A percentile compares a stretch with the other conserved stretches of the same genome.
These are phyloP conservation scores for Monascus purpureus DNA, from an alignment of 495 filamentous ascomycete species.

Conservation along the genomic window DNA sequence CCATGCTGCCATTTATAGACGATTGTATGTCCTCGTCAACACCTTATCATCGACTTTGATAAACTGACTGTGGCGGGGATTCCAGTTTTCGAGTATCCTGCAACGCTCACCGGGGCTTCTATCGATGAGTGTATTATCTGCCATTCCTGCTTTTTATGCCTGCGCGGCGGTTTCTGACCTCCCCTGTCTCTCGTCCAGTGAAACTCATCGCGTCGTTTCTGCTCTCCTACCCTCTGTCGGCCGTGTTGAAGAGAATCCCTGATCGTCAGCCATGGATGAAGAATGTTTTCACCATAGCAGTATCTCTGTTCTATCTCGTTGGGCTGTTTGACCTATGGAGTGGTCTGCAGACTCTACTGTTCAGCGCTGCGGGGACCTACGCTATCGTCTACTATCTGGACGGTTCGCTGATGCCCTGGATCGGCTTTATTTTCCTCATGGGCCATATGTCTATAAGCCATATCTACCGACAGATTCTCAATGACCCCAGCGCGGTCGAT, in stretches of 20 bases:
- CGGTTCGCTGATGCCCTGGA: constrained; percentile 97
- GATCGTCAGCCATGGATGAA: constrained; percentile 75
- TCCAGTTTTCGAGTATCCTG: constrained; percentile 59
- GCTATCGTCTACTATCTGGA: constrained; percentile 69
- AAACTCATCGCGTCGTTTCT: constrained; percentile 89
- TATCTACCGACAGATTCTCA: constrained; percentile 59
- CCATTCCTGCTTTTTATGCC: background rate
- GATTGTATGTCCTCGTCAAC: constrained; percentile 39
- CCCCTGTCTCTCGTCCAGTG: constrained; percentile 38
- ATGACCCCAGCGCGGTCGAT: constrained; percentile 54
- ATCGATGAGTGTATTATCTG: constrained; percentile 61
- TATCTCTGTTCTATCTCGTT: constrained; percentile 78
- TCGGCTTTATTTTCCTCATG: constrained; percentile 90
- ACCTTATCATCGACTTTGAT: background rate
- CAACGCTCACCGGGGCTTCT: constrained; percentile 55
- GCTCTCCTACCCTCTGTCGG: constrained; percentile 85
- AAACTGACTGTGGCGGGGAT: constrained; percentile 7
- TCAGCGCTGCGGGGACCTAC: constrained; percentile 69
- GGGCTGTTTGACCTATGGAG: constrained; percentile 93
- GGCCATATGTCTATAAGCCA: constrained; percentile 88
- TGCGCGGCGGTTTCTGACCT: background rate
- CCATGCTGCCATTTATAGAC: constrained; percentile 83
- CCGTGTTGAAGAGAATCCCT: constrained; percentile 77
- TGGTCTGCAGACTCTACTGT: constrained; percentile 64
- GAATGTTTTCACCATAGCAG: constrained; percentile 72